Evolutionary conservation across 164 flowering plant genomes (phyloP).

Genomic region (Warburgia ugandensis): DNA sequence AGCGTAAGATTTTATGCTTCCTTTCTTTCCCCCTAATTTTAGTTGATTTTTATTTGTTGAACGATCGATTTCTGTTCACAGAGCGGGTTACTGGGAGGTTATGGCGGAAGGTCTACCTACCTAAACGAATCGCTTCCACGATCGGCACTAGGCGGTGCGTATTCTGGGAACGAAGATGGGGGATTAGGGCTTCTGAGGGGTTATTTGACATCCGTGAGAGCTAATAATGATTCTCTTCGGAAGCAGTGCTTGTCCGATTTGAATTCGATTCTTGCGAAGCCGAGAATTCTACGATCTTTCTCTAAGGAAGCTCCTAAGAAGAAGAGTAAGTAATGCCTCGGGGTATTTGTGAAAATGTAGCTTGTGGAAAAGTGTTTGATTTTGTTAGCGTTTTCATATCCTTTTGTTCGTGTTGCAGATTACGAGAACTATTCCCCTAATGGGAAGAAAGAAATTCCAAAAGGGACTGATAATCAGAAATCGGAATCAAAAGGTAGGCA

Average conservation of each 20-base stretch:
- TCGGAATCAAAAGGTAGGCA: conserved; percentile 62
- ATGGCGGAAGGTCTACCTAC: conserved; percentile 27
- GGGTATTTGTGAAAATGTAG: too few relatives aligned
- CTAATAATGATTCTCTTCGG: conserved; percentile 16
- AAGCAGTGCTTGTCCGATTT: conserved; percentile 29
- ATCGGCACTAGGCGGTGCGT: conserved; percentile 3
- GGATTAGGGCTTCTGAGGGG: conserved; percentile 44
- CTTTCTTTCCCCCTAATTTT: not conserved
- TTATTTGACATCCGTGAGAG: conserved; percentile 46
- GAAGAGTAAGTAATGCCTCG: conserved; percentile 84
- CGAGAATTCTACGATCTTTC: conserved; percentile 39
- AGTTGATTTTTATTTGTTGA: not conserved
- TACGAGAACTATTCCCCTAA: conserved; percentile 81
- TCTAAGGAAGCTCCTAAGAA: conserved; percentile 71
- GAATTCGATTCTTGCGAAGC: conserved; percentile 33
- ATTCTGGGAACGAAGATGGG: conserved; percentile 13
- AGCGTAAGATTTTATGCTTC: conserved; percentile 26
- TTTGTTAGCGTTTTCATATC: too few relatives aligned
- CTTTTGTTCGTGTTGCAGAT: conserved; percentile 29
- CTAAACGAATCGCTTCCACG: conserved; percentile 10
- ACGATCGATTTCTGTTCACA: conserved; percentile 1
- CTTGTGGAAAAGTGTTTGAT: too few relatives aligned
- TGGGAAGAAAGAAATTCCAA: conserved; percentile 68
- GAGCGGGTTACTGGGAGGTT: conserved; percentile 17
- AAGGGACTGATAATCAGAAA: conserved; percentile 43